Percentiles rank a stretch among this genome's conserved stretches.
Conservation (phyloP, 768 basidiomycete genomes). For the Postia placenta region DNA sequence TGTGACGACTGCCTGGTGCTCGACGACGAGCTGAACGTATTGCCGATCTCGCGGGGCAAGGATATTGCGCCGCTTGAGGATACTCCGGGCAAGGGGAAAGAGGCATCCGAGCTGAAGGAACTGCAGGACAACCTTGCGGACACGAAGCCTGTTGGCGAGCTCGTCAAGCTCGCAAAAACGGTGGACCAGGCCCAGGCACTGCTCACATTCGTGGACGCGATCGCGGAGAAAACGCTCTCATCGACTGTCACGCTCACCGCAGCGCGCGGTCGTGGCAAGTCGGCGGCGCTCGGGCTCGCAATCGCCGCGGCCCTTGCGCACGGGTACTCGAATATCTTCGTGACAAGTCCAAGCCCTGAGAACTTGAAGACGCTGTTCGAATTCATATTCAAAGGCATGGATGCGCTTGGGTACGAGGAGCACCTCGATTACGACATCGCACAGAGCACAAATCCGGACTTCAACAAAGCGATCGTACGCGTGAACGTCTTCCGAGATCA, state of each 20-base stretch:
- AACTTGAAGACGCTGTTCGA: conserved; percentile 98
- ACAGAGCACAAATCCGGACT: conserved; percentile 91
- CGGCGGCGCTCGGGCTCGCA: conserved; percentile 91
- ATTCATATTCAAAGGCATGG: conserved; percentile 95
- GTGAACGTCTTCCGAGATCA: conserved; percentile 93
- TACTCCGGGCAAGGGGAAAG: conserved; percentile 41
- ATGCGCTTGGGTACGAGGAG: conserved; percentile 92
- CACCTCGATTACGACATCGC: conserved; percentile 96
- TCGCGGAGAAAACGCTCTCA: conserved; percentile 87
- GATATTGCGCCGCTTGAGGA: conserved; percentile 71
- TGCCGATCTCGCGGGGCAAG: conserved; percentile 93
- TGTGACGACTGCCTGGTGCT: conserved; percentile 90
- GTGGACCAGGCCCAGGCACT: conserved; percentile 93
- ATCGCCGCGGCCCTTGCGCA: conserved; percentile 90
- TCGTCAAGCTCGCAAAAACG: conserved; percentile 87
- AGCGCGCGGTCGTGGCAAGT: conserved; percentile 92
- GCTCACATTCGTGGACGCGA: conserved; percentile 91
- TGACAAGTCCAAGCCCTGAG: conserved; percentile 95
- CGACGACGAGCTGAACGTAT: conserved; percentile 96
- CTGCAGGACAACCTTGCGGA: conserved; percentile 75
- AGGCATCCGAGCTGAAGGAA: conserved; percentile 63
- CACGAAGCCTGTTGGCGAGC: conserved; percentile 81
- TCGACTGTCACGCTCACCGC: conserved; percentile 96
- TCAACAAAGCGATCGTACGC: conserved; percentile 91
- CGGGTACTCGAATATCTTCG: conserved; percentile 96